phyloP scores from a whole-genome alignment of 306 rosid genomes.

The Prinsepia uniflora region DNA sequence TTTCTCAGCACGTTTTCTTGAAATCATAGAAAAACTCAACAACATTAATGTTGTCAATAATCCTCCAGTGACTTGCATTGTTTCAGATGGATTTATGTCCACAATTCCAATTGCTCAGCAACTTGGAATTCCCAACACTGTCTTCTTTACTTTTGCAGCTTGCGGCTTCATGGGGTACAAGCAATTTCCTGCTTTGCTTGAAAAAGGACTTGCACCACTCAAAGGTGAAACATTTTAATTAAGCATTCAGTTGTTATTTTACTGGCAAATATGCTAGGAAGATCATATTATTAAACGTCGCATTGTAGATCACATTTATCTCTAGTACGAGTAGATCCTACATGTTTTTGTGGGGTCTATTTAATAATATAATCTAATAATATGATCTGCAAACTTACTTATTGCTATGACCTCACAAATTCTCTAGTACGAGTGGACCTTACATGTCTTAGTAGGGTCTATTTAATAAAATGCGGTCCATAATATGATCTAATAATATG shows the following conservation, averaged over 20 bases:
- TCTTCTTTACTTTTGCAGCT: background rate
- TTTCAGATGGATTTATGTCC: background rate
- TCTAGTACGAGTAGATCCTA: too few species aligned
- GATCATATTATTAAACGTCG: too few species aligned
- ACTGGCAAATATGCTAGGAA: too few species aligned
- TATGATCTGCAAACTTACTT: too few species aligned
- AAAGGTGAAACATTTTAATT: background rate
- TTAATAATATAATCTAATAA: too few species aligned
- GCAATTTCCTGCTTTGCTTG: background rate
- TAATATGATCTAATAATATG: too few species aligned
- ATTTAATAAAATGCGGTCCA: too few species aligned
- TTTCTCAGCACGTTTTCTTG: background rate
- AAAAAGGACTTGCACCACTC: background rate
- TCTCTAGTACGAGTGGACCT: too few species aligned
- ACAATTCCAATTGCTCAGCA: background rate
- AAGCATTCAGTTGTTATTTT: background rate
- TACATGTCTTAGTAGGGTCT: too few species aligned
- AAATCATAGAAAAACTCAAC: background rate
- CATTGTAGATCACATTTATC: too few species aligned
- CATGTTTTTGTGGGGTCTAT: too few species aligned
- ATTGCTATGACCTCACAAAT: too few species aligned
- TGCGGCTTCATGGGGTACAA: background rate
- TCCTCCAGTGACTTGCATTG: background rate
- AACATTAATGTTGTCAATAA: background rate
- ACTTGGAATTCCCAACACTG: background rate